Percentiles rank a stretch among this genome's conserved stretches.
Conservation (phyloP, 371 early-diverging fungal species). For the Blakeslea trispora region DNA sequence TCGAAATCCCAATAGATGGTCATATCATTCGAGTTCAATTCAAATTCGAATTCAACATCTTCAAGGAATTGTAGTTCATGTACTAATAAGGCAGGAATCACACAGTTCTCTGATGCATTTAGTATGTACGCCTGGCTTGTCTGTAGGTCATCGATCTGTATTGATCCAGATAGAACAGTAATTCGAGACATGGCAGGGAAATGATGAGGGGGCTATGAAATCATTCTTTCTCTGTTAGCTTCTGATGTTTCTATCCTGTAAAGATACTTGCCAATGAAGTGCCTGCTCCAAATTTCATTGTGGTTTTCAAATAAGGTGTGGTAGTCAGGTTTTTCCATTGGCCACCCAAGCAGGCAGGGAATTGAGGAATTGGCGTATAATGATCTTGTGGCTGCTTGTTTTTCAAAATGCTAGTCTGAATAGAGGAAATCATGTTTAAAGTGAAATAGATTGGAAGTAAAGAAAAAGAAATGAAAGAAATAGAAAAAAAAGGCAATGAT, state of each 20-base stretch:
- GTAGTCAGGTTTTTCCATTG: constrained; percentile 32
- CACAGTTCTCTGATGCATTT: constrained; percentile 21
- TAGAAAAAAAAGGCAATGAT: not conserved
- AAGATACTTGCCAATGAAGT: constrained; percentile 23
- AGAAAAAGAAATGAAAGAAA: not conserved
- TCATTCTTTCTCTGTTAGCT: not conserved
- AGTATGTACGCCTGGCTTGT: constrained; percentile 30
- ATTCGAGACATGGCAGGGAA: constrained; percentile 30
- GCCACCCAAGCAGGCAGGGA: constrained; percentile 37
- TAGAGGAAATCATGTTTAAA: constrained; percentile 21
- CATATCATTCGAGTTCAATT: constrained; percentile 30
- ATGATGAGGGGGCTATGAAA: constrained; percentile 34
- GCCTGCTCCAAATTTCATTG: constrained; percentile 33
- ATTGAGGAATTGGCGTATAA: constrained; percentile 34
- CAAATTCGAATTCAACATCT: constrained; percentile 35
- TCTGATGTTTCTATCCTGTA: not conserved
- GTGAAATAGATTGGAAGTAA: not conserved
- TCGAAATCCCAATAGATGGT: constrained; percentile 40
- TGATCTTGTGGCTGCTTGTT: not conserved
- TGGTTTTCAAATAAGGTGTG: constrained; percentile 29
- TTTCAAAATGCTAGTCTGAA: not conserved
- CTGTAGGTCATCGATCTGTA: constrained; percentile 31
- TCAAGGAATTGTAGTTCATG: constrained; percentile 35
- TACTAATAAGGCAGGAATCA: constrained; percentile 32
- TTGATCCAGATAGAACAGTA: constrained; percentile 28